A percentile compares a stretch with the other conserved stretches of the same genome.
These are phyloP conservation scores for Aspergillus persii DNA, from an alignment of 2,329 filamentous ascomycete genomes.

Conservation along the genomic window DNA sequence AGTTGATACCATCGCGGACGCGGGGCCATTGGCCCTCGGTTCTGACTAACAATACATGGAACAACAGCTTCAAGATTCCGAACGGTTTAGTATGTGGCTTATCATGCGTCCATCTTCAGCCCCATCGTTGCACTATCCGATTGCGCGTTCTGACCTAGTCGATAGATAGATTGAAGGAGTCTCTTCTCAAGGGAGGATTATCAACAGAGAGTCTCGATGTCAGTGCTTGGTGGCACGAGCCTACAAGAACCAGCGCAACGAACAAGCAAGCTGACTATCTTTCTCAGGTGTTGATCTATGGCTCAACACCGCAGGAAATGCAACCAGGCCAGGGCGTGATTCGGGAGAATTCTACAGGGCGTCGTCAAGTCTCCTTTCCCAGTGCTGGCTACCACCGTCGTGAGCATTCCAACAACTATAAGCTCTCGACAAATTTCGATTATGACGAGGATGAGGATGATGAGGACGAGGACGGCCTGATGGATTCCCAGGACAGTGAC, in stretches of 20 bases:
- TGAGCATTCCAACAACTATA: neutral
- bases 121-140: neutral
- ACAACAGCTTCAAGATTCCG: constrained; percentile 17
- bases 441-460: constrained; percentile 13
- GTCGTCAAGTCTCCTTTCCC: neutral
- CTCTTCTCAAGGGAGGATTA: constrained; percentile 52
- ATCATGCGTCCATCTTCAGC: neutral
- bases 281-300: constrained; percentile 22
- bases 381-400: neutral
- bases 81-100: constrained; percentile 14
- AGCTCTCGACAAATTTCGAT: constrained; percentile 1
- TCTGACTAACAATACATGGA: neutral
- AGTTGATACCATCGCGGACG: constrained; percentile 17
- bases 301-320: neutral
- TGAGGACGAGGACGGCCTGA: constrained; percentile 21
- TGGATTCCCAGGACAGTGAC: constrained; percentile 23
- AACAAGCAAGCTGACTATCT: constrained; percentile 12
- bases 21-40: neutral
- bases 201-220: constrained; percentile 51
- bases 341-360: neutral
- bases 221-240: constrained; percentile 9
- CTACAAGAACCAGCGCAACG: neutral
- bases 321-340: neutral
- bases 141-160: constrained; percentile 2
- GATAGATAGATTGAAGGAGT: constrained; percentile 48